Percentiles rank a stretch among this genome's conserved stretches.
Conservation (phyloP, 2,329 filamentous ascomycete genomes). For the Verticillium klebahnii region DNA sequence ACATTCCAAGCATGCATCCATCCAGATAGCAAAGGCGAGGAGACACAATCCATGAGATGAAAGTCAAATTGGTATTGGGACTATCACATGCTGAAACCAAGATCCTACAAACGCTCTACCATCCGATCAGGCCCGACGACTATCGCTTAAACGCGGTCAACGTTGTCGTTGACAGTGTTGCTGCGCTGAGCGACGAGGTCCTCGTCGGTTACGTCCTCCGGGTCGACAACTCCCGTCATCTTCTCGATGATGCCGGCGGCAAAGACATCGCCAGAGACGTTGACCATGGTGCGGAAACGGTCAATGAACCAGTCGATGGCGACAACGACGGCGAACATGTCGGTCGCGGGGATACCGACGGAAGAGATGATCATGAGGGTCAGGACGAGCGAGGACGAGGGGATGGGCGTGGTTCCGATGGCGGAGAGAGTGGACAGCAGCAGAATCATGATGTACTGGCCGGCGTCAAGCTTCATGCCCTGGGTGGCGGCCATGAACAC, state of each 20-base stretch:
- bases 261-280: conserved; percentile 47
- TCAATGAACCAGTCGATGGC: conserved; percentile 54
- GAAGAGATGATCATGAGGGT: conserved; percentile 45
- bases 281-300: conserved; percentile 46
- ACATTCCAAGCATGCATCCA: background rate
- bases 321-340: conserved; percentile 47
- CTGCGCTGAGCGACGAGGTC: background rate
- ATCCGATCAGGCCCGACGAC: background rate
- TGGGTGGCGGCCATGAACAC: conserved; percentile 48
- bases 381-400: conserved; percentile 45
- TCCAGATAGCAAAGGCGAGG: background rate
- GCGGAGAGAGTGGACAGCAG: conserved; percentile 45
- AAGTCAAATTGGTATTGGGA: conserved; percentile 1
- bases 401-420: conserved; percentile 50
- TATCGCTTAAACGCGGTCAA: background rate
- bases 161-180: background rate
- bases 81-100: background rate
- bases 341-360: conserved; percentile 38
- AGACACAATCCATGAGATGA: background rate
- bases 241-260: conserved; percentile 33
- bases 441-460: conserved; percentile 44
- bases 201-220: conserved; percentile 5
- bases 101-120: background rate
- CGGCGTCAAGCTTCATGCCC: conserved; percentile 33
- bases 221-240: conserved; percentile 29